Evolutionary conservation across 257 asterid genomes (phyloP).

Genomic region (Cinchona pubescens): DNA sequence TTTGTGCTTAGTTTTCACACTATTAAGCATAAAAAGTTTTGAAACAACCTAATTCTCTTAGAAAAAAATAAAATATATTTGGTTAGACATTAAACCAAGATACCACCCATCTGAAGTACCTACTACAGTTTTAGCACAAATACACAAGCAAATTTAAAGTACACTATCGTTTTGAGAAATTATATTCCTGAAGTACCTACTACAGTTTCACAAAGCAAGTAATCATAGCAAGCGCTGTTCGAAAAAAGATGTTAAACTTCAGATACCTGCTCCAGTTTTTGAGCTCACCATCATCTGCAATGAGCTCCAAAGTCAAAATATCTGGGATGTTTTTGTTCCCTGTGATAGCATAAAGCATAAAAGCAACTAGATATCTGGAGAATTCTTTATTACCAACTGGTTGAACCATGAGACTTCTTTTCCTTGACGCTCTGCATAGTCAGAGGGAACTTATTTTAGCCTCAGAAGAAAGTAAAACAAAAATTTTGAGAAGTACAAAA

Average conservation of each 20-base stretch:
- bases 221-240: conserved; percentile 74
- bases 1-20: too few relatives aligned
- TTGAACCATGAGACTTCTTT: conserved; percentile 76
- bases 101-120: too few relatives aligned
- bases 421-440: conserved; percentile 72
- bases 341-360: conserved; percentile 6
- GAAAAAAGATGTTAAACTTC: too few relatives aligned
- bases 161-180: background rate
- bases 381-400: conserved; percentile 62
- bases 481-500: background rate
- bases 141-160: too few relatives aligned
- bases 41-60: too few relatives aligned
- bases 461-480: background rate
- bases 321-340: conserved; percentile 7
- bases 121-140: too few relatives aligned
- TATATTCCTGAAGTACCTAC: conserved; percentile 16
- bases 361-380: conserved; percentile 7
- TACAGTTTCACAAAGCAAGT: conserved; percentile 62
- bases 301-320: conserved; percentile 1
- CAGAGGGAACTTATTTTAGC: conserved; percentile 19
- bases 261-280: conserved; percentile 86
- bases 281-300: conserved; percentile 97
- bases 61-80: too few relatives aligned
- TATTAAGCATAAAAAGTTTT: too few relatives aligned
- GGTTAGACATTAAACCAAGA: too few relatives aligned